Conservation (phyloP, 1,139 yeast species). For the Casaregolazyma lundiana region DNA sequence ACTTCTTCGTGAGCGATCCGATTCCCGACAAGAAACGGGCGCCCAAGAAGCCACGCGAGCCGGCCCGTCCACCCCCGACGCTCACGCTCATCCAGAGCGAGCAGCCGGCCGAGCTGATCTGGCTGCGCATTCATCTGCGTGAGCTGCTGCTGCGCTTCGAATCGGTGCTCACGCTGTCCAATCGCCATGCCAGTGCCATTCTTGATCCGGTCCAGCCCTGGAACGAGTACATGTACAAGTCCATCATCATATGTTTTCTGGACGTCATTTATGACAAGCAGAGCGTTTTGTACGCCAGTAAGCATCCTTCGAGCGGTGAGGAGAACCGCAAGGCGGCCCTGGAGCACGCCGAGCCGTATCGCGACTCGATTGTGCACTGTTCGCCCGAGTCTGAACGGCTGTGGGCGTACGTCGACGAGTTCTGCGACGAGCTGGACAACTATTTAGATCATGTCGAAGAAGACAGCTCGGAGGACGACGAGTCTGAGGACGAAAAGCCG, state of each 20-base stretch:
- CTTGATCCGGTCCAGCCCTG: constrained; percentile 36
- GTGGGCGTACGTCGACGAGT: constrained; percentile 29
- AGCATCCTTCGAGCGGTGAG: constrained; percentile 14
- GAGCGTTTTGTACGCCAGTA: constrained; percentile 24
- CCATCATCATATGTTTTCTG: constrained; percentile 31
- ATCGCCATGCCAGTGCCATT: constrained; percentile 30
- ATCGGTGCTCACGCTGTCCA: constrained; percentile 32
- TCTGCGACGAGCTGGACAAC: constrained; percentile 9
- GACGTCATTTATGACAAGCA: constrained; percentile 30
- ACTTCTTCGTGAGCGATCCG: constrained; percentile 22
- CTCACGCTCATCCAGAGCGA: constrained; percentile 22
- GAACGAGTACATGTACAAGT: constrained; percentile 35
- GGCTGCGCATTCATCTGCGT: constrained; percentile 26
- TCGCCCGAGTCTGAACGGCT: constrained; percentile 30
- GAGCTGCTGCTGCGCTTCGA: constrained; percentile 32
- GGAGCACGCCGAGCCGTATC: constrained; percentile 14
- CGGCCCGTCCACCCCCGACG: constrained; percentile 21
- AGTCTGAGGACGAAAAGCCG: neutral
- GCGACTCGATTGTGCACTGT: constrained; percentile 30
- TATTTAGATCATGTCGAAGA: constrained; percentile 5
- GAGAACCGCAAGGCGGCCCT: constrained; percentile 8
- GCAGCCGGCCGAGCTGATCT: constrained; percentile 25
- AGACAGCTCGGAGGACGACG: constrained; percentile 7
- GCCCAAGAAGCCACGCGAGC: constrained; percentile 9
- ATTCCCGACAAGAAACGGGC: constrained; percentile 15